Evolutionary conservation across 2,329 filamentous ascomycete genomes (phyloP), one percentile per base, ranked within the genome.

Genomic region (Alternaria triticina): DNA sequence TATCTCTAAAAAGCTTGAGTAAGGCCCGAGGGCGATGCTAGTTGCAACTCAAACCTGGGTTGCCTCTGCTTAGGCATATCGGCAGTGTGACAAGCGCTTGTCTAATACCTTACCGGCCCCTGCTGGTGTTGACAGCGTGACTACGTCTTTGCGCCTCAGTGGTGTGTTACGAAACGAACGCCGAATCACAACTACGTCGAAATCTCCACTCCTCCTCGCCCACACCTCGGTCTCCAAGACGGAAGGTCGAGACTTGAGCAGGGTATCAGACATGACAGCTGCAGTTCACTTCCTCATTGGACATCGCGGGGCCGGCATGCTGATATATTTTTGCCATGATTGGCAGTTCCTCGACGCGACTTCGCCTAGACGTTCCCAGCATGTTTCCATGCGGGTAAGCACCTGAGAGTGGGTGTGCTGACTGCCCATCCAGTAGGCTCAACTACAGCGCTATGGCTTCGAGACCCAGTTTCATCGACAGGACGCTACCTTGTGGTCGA

Each of bases 381-480:
- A 70, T 66, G 61, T 65, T 69, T 64, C 58, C 57, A 69, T 67
- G 66, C 43, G 30, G 47, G 47, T 49, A 45, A 49, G 57, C 47
- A 47, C 11, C 22, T 28, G 11, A 45, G 17, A 51, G 65, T 68
- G 61, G 65, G 68, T 73, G 71, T 71, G 61, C 54, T 59, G 68
- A 57, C 61, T 17, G 33, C 9, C 28, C 15, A 25, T 63, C 57
- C 55, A 62, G 68, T 71, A 68, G 70, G 68, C 61, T 57, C 65
- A 54, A 62, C 62, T 43, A 49, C 17, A 46, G 47, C 55, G 51
- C 28, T 61, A 61, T 58, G 44, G 9, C 43, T 52, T 49, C 20
- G 20, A 10, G 11, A 59, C 46, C 67, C 52, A 28, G 60, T 52
- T 46, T 20, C 13, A 40, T 56, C 22, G 40, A 47, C 50, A 51